A percentile compares a stretch with the other conserved stretches of the same genome.
These are phyloP conservation scores for Zanthoxylum bungeanum DNA, from an alignment of 345 rosid genomes.

Conservation along the genomic window DNA sequence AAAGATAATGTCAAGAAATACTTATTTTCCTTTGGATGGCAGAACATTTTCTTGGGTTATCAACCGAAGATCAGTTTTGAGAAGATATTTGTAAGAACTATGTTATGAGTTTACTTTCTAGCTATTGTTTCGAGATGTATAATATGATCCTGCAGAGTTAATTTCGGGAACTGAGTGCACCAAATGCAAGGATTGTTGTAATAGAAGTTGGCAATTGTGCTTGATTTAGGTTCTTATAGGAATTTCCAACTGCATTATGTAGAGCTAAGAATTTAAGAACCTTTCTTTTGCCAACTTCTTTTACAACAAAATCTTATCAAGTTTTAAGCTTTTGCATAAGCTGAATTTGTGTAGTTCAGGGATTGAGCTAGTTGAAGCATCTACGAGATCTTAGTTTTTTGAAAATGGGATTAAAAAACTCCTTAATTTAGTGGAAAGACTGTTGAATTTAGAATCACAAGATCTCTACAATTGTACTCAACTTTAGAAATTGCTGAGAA, in stretches of 20 bases:
- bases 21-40: neutral
- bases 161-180: neutral
- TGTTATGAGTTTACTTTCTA: neutral
- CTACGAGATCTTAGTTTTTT: neutral
- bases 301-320: neutral
- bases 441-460: neutral
- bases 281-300: neutral
- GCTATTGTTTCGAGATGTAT: neutral
- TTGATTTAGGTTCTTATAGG: too few species aligned
- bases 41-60: neutral
- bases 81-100: neutral
- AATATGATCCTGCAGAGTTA: neutral
- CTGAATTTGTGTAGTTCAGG: neutral
- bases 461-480: neutral
- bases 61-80: too few species aligned
- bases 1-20: neutral
- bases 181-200: too few species aligned
- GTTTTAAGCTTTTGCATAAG: neutral
- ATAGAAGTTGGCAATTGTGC: too few species aligned
- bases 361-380: neutral
- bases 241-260: neutral
- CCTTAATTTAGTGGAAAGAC: neutral
- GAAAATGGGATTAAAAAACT: neutral
- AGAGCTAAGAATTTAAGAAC: neutral
- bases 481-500: neutral